Conservation (phyloP, 345 rosid species). For the Lumnitzera racemosa region DNA sequence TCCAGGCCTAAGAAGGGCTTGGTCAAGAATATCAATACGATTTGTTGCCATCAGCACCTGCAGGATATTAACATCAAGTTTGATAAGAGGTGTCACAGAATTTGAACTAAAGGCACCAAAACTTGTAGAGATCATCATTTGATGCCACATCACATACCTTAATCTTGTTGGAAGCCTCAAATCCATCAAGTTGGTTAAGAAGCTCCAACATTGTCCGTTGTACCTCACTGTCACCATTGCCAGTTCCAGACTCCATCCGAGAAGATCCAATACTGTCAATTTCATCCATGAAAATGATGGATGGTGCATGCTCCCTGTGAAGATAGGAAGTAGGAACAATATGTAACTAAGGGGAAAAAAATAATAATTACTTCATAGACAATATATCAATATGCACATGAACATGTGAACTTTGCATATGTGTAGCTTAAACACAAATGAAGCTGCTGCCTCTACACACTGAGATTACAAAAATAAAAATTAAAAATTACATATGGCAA, state of each 20-base stretch:
- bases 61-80: neutral
- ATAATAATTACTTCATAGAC: too few species aligned
- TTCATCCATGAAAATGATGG: constrained; percentile 97
- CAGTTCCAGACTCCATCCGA: constrained; percentile 99
- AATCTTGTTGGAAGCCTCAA: constrained; percentile 97
- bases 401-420: too few species aligned
- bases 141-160: constrained; percentile 37
- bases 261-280: constrained; percentile 99
- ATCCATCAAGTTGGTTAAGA: constrained; percentile 97
- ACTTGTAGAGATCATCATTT: neutral
- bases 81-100: too few species aligned
- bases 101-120: too few species aligned
- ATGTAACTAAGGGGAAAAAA: neutral
- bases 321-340: constrained; percentile 1
- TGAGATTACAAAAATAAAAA: too few species aligned
- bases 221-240: constrained; percentile 97
- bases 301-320: constrained; percentile 92
- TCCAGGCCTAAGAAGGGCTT: constrained; percentile 97
- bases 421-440: too few species aligned
- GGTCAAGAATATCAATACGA: constrained; percentile 94
- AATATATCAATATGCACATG: too few species aligned
- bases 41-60: constrained; percentile 99
- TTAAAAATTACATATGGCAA: too few species aligned
- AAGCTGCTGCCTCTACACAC: too few species aligned
- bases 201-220: constrained; percentile 99